Conservation (phyloP, 768 basidiomycete species). For the Boletus rubescentipes region DNA sequence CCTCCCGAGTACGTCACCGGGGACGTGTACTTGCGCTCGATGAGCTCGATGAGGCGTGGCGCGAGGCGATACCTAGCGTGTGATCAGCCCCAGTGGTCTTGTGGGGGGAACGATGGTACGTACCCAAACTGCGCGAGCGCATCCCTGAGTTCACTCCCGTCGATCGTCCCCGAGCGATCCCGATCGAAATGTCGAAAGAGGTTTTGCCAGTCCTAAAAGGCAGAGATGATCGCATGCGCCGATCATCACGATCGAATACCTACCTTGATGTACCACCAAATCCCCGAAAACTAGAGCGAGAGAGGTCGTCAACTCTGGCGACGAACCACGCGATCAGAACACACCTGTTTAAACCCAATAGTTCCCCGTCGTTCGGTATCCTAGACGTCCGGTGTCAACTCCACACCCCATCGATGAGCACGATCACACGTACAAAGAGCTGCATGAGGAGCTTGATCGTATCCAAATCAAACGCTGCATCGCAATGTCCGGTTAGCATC, state of each 20-base stretch:
- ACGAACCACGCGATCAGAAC: constrained; percentile 6
- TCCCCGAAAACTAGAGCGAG: constrained; percentile 54
- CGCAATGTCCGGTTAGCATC: too few species aligned
- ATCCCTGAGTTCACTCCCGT: constrained; percentile 60
- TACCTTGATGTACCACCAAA: constrained; percentile 81
- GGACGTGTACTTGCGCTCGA: constrained; percentile 75
- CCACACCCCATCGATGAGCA: neutral
- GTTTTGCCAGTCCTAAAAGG: constrained; percentile 76
- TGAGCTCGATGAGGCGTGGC: constrained; percentile 60
- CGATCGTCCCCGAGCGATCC: constrained; percentile 82
- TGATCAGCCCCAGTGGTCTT: too few species aligned
- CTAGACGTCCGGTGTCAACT: constrained; percentile 21
- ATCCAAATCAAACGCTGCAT: constrained; percentile 83
- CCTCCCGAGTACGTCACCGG: constrained; percentile 33
- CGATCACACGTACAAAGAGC: constrained; percentile 58
- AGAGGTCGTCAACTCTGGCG: neutral
- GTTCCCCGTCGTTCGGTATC: constrained; percentile 77
- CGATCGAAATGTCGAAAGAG: constrained; percentile 82
- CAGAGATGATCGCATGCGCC: neutral
- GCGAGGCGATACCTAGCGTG: constrained; percentile 55
- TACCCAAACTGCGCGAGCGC: constrained; percentile 77
- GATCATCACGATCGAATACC: neutral
- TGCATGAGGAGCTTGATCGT: constrained; percentile 84
- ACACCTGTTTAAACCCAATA: constrained; percentile 75
- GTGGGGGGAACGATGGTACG: constrained; percentile 6